Conservation (phyloP, 129 eudicot species). For the Tagetes erecta region DNA sequence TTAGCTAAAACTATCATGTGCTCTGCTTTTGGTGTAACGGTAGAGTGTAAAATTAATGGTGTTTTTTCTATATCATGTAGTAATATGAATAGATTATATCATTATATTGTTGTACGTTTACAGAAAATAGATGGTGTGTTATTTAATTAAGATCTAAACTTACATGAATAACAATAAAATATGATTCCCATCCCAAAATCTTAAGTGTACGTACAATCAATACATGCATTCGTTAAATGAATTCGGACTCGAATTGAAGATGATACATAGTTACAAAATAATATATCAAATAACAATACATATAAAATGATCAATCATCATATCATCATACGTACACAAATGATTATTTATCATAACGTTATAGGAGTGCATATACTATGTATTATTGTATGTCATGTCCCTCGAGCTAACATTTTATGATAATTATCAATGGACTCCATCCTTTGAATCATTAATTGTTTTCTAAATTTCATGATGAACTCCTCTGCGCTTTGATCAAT, state of each 20-base stretch:
- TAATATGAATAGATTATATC: too few species aligned
- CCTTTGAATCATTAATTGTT: conserved; percentile 72
- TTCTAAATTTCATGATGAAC: conserved; percentile 73
- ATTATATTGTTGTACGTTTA: too few species aligned
- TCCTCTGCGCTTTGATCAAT: conserved; percentile 71
- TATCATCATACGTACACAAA: background rate
- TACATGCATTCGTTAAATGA: background rate
- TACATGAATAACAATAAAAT: too few species aligned
- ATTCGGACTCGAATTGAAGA: background rate
- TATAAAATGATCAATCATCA: conserved; percentile 13
- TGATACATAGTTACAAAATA: conserved; percentile 14
- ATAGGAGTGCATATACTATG: background rate
- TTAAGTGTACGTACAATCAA: too few species aligned
- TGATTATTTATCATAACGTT: background rate
- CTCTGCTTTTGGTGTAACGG: too few species aligned
- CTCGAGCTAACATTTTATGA: conserved; percentile 64
- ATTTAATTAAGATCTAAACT: too few species aligned
- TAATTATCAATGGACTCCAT: conserved; percentile 78
- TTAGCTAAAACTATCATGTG: too few species aligned
- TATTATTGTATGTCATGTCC: conserved; percentile 33
- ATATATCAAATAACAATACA: conserved; percentile 9
- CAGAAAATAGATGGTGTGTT: too few species aligned
- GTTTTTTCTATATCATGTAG: too few species aligned
- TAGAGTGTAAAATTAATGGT: too few species aligned
- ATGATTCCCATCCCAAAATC: too few species aligned